phyloP scores from a whole-genome alignment of 768 basidiomycete species.

The Pisolithus microcarpus region DNA sequence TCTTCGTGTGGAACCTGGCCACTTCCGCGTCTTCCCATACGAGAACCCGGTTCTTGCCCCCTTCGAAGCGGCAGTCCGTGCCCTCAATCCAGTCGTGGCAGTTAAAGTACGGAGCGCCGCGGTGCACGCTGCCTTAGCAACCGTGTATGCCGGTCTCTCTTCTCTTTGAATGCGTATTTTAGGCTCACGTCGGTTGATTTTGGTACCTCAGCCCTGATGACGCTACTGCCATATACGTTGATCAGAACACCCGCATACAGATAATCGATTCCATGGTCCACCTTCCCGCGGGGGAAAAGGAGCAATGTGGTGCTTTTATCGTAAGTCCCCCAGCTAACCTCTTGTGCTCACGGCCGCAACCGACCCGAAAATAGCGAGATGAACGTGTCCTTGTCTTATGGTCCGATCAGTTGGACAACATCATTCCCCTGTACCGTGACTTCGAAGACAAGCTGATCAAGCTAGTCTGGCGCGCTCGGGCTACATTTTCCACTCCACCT shows the following conservation, averaged over 20 bases:
- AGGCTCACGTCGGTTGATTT: not conserved
- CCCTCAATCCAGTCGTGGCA: conserved; percentile 77
- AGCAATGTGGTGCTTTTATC: conserved; percentile 85
- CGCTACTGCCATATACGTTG: conserved; percentile 58
- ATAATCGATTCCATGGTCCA: conserved; percentile 64
- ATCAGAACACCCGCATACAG: conserved; percentile 79
- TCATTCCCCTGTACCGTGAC: conserved; percentile 66
- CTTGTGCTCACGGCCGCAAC: not conserved
- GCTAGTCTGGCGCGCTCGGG: conserved; percentile 63
- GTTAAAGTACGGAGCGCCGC: conserved; percentile 76
- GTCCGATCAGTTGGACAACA: conserved; percentile 75
- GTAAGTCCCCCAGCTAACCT: conserved; percentile 33
- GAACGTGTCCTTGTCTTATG: conserved; percentile 79
- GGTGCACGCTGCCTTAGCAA: conserved; percentile 69
- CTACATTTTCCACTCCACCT: conserved; percentile 30
- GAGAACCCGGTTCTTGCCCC: conserved; percentile 75
- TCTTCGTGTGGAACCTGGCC: conserved; percentile 57
- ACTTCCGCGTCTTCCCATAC: conserved; percentile 79
- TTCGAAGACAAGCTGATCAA: conserved; percentile 76
- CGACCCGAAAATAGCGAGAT: conserved; percentile 48
- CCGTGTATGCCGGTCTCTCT: conserved; percentile 42
- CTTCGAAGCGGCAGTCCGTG: conserved; percentile 72
- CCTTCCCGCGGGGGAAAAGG: conserved; percentile 77
- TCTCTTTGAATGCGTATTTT: not conserved
- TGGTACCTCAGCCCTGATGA: conserved; percentile 43